Percentiles rank a stretch among this genome's conserved stretches.
Evolutionary conservation across 2,329 filamentous ascomycete species (phyloP).

Genomic region (Pestalotiopsis sp.): DNA sequence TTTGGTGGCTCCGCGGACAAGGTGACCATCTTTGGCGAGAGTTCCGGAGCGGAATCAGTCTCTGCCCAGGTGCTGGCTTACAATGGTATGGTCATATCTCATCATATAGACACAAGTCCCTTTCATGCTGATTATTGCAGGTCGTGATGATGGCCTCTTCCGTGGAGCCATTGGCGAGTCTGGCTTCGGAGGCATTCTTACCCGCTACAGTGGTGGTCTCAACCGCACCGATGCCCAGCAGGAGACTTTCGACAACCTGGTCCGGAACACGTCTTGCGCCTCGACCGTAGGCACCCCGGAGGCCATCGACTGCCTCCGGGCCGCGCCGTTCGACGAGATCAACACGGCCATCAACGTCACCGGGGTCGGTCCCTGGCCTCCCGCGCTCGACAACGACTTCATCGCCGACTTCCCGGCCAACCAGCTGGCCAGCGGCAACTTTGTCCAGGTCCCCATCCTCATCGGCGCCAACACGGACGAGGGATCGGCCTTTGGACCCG

Average conservation of each 20-base stretch:
- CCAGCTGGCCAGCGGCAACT: conserved; percentile 26
- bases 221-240: conserved; percentile 32
- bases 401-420: conserved; percentile 23
- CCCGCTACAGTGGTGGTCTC: conserved; percentile 27
- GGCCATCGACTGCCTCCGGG: conserved; percentile 30
- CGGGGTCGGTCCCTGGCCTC: conserved; percentile 20
- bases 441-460: conserved; percentile 30
- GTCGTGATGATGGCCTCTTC: conserved; percentile 27
- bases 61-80: conserved; percentile 47
- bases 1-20: conserved; percentile 42
- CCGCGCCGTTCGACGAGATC: conserved; percentile 29
- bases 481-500: conserved; percentile 23
- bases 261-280: conserved; percentile 29
- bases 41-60: conserved; percentile 45
- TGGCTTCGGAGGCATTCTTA: conserved; percentile 39
- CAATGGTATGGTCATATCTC: conserved; percentile 23
- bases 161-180: conserved; percentile 38
- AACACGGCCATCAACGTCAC: conserved; percentile 22
- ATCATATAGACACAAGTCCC: neutral
- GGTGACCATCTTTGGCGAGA: conserved; percentile 50
- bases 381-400: conserved; percentile 33
- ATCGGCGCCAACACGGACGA: conserved; percentile 36
- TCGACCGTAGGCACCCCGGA: conserved; percentile 24
- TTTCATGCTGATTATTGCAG: conserved; percentile 20
- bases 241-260: conserved; percentile 28